phyloP scores from a whole-genome alignment of 768 basidiomycete genomes.

The Pleurotus salmoneostramineus region DNA sequence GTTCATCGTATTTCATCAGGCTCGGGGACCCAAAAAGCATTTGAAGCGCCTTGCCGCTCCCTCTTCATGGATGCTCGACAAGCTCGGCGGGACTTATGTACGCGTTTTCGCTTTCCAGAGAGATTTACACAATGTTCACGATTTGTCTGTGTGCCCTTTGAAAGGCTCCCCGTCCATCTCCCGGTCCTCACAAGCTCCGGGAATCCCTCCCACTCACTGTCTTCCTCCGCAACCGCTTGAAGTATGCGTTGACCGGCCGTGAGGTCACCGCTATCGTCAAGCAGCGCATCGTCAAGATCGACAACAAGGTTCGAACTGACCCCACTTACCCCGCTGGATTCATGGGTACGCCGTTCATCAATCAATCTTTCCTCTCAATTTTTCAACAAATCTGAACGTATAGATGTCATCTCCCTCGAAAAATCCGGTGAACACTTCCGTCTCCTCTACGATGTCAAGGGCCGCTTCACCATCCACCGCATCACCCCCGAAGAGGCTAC shows the following conservation, averaged over 20 bases:
- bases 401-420: slow-evolving; percentile 96
- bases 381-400: slow-evolving; percentile 4
- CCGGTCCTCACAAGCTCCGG: slow-evolving; percentile 98
- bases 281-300: slow-evolving; percentile 97
- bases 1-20: slow-evolving; percentile 42
- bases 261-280: slow-evolving; percentile 95
- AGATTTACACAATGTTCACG: slow-evolving; percentile 7
- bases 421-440: slow-evolving; percentile 99
- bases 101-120: slow-evolving; percentile 23
- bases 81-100: slow-evolving; percentile 93
- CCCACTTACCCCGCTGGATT: slow-evolving; percentile 96
- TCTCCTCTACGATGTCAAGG: slow-evolving; percentile 98
- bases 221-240: slow-evolving; percentile 98
- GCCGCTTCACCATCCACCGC: slow-evolving; percentile 99
- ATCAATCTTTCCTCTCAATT: background rate
- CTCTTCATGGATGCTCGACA: slow-evolving; percentile 99
- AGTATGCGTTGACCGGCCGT: slow-evolving; percentile 96
- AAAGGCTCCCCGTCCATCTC: slow-evolving; percentile 93
- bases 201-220: slow-evolving; percentile 96
- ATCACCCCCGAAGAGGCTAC: slow-evolving; percentile 96
- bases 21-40: slow-evolving; percentile 98
- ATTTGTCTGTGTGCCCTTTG: slow-evolving; percentile 7
- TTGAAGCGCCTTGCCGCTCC: slow-evolving; percentile 97
- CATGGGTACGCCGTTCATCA: slow-evolving; percentile 64
- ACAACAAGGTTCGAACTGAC: slow-evolving; percentile 98